Conservation (phyloP, 1,284 basidiomycete species). For the Microbotryomycetes sp. region DNA sequence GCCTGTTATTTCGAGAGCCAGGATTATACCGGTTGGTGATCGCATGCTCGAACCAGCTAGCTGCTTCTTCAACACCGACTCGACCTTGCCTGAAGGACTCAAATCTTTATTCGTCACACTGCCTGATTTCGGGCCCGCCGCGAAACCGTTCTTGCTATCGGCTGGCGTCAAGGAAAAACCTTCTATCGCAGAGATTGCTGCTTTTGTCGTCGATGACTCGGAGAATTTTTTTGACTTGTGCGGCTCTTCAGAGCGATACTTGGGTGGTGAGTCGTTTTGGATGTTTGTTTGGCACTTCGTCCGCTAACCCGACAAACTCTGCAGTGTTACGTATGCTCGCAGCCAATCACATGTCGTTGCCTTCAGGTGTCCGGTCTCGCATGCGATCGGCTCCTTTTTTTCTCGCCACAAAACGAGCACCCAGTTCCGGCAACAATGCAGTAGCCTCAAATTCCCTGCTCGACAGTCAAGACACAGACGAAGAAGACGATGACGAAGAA, state of each 20-base stretch:
- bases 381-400: conserved; percentile 42
- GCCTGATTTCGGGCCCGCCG: conserved; percentile 77
- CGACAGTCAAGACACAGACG: conserved; percentile 3
- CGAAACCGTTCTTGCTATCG: conserved; percentile 75
- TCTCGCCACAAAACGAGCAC: conserved; percentile 41
- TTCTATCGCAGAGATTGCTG: conserved; percentile 63
- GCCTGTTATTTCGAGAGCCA: conserved; percentile 35
- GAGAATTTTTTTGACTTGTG: conserved; percentile 34
- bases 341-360: conserved; percentile 26
- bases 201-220: conserved; percentile 39
- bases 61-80: conserved; percentile 31
- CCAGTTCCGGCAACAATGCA: conserved; percentile 9
- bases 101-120: conserved; percentile 62
- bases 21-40: conserved; percentile 45
- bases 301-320: neutral
- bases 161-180: conserved; percentile 87
- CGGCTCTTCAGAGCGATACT: conserved; percentile 36
- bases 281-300: neutral
- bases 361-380: conserved; percentile 21
- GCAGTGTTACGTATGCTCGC: conserved; percentile 43
- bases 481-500: conserved; percentile 37
- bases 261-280: conserved; percentile 15
- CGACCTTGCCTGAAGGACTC: conserved; percentile 52
- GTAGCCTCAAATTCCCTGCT: conserved; percentile 5
- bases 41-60: conserved; percentile 47